These are phyloP conservation scores for Geranomyces michiganensis DNA, from an alignment of 192 early-diverging fungal genomes.

Conservation along the genomic window DNA sequence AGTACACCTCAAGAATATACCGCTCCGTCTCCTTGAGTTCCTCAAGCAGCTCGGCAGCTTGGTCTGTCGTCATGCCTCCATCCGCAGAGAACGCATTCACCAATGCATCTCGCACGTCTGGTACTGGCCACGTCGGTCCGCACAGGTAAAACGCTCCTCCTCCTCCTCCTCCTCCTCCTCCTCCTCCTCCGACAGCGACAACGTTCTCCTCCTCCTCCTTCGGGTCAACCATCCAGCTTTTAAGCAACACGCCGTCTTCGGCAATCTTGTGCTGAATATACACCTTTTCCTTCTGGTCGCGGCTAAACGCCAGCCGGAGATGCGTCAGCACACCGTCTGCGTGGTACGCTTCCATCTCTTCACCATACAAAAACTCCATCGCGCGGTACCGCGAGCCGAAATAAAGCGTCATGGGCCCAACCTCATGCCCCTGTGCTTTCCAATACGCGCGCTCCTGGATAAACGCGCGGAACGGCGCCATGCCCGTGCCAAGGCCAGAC, in stretches of 20 bases:
- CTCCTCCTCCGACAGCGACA: too few relatives aligned
- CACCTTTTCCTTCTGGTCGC: constrained; percentile 91
- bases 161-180: constrained; percentile 20
- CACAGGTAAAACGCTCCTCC: constrained; percentile 95
- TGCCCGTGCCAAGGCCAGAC: constrained; percentile 96
- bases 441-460: constrained; percentile 89
- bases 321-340: constrained; percentile 86
- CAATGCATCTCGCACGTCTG: constrained; percentile 92
- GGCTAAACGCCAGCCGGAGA: constrained; percentile 89
- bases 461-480: constrained; percentile 98
- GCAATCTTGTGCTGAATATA: constrained; percentile 97
- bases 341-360: constrained; percentile 95
- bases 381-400: constrained; percentile 94
- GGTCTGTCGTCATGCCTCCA: constrained; percentile 59
- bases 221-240: constrained; percentile 70
- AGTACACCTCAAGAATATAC: constrained; percentile 86
- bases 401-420: constrained; percentile 95
- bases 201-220: not conserved
- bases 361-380: constrained; percentile 95
- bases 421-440: constrained; percentile 72
- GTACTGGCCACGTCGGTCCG: constrained; percentile 92
- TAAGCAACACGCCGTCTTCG: constrained; percentile 76
- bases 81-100: constrained; percentile 68
- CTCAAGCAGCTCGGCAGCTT: constrained; percentile 77
- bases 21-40: constrained; percentile 90